Base-by-base conservation (phyloP, 805 yeast species). In the Priceomyces carsonii region DNA sequence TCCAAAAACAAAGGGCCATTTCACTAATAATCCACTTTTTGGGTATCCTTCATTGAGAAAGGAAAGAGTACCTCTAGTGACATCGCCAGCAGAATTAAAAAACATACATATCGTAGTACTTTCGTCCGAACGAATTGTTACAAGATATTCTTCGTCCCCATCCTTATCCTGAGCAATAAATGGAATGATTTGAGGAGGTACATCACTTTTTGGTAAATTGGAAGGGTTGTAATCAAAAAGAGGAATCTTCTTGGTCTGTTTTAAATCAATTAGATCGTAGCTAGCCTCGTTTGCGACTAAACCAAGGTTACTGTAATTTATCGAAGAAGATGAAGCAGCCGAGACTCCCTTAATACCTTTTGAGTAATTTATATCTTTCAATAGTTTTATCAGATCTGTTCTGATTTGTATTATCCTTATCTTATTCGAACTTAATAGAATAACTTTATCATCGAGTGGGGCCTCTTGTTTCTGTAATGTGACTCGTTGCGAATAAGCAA, bases 91-190 rank as follows among this genome's bases (percentile, higher is more conserved):
- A 0, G 60, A 45, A 36, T 66, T 57, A 17, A 64, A 55, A 38
- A 69, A 64, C 73, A 67, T 66, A 6, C 67, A 67, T 43, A 67
- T 58, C 1, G 71, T 57, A 1, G 63, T 56, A 5, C 42, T 24
- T 5, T 48, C 45, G 25, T 61, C 71, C 1, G 71, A 52, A 34
- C 54, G 48, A 13, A 66, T 57, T 1, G 67, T 51, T 21, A 67
- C 54, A 32, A 68, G 35, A 27, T 61, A 57, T 40, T 59, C 64
- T 33, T 64, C 69, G 22, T 43, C 44, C 9, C 39, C 38, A 8
- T 40, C 36, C 8, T 39, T 42, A 33, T 54, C 59, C 12, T 36
- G 28, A 2, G 50, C 46, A 9, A 25, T 23, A 33, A 47, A 61
- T 6, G 59, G 49, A 5, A 55, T 40, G 3, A 61, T 53, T 23